Evolutionary conservation across 2,329 filamentous ascomycete genomes (phyloP).

Genomic region (Amauroascus niger): DNA sequence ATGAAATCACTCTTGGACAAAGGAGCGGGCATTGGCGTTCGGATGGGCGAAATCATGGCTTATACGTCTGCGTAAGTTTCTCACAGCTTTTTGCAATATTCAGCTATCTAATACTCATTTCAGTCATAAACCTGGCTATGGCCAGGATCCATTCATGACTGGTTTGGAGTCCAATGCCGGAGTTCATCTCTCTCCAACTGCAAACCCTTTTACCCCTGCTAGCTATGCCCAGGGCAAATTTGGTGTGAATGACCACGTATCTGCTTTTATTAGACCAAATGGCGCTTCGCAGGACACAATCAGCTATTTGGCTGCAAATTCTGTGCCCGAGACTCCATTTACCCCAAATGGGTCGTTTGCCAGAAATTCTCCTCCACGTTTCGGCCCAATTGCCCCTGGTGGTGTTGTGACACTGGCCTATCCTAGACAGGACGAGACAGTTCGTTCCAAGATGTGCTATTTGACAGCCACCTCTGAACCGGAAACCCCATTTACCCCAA

Average conservation of each 20-base stretch:
- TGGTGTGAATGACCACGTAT: constrained; percentile 12
- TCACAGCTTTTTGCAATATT: background rate
- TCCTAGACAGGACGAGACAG: constrained; percentile 7
- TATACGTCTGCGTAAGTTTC: constrained; percentile 6
- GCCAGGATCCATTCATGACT: constrained; percentile 26
- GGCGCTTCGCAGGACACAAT: constrained; percentile 12
- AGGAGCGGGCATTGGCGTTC: constrained; percentile 14
- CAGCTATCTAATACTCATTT: background rate
- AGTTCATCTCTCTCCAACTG: constrained; percentile 51
- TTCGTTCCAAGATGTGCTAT: constrained; percentile 17
- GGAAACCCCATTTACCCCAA: constrained; percentile 15
- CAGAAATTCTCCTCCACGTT: constrained; percentile 17
- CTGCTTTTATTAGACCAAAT: constrained; percentile 6
- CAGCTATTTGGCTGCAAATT: constrained; percentile 19
- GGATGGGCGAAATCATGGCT: background rate
- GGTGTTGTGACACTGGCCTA: constrained; percentile 13
- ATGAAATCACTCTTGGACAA: constrained; percentile 28
- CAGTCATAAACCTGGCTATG: constrained; percentile 13
- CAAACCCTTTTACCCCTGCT: constrained; percentile 52
- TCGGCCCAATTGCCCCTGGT: constrained; percentile 21
- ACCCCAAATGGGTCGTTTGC: constrained; percentile 13
- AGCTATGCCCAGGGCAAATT: constrained; percentile 16
- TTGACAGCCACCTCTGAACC: constrained; percentile 20
- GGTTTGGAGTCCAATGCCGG: constrained; percentile 17
- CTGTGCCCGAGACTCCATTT: constrained; percentile 17